Evolutionary conservation across 805 yeast species (phyloP), one percentile per base, ranked within the genome.

Genomic region (Suhomyces faveliae): DNA sequence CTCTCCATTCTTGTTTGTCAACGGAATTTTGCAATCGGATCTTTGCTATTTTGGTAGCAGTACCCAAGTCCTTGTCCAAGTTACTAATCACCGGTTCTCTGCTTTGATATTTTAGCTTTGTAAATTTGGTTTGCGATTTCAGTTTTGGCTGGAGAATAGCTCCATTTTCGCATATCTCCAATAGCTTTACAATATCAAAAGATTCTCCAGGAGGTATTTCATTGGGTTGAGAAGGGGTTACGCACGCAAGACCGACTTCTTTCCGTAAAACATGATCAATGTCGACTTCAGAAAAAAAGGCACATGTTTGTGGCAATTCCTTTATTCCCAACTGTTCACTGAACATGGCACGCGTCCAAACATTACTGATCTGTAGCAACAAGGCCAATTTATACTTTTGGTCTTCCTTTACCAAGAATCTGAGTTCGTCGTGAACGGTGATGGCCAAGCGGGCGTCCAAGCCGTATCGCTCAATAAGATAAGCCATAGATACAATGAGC

Each of bases 321-420:
- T 80, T 76, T 51, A 94, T 85, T 0, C 97, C 97, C 60, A 92
- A 67, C 59, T 90, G 96, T 61, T 91, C 95, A 55, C 95, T 87
- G 58, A 94, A 94, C 81, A 94, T 85, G 0, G 96, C 95, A 50
- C 99, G 75, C 0, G 98, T 92, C 99, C 99, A 94, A 3, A 92
- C 60, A 63, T 95, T 95, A 45, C 94, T 80, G 17, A 95, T 79
- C 62, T 94, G 99, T 42, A 94, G 71, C 1, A 96, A 81, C 70
- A 90, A 72, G 0, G 96, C 95, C 4, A 85, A 86, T 52, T 81
- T 76, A 57, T 87, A 87, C 57, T 79, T 78, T 57, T 94, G 94
- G 50, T 83, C 80, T 21, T 85, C 84, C 46, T 82, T 79, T 1
- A 82, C 88, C 53, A 94, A 61, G 60, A 84, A 94, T 50, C 99